Evolutionary conservation across 495 filamentous ascomycete genomes (phyloP), one percentile per base, ranked within the genome.

Genomic region (Neurospora sp.): DNA sequence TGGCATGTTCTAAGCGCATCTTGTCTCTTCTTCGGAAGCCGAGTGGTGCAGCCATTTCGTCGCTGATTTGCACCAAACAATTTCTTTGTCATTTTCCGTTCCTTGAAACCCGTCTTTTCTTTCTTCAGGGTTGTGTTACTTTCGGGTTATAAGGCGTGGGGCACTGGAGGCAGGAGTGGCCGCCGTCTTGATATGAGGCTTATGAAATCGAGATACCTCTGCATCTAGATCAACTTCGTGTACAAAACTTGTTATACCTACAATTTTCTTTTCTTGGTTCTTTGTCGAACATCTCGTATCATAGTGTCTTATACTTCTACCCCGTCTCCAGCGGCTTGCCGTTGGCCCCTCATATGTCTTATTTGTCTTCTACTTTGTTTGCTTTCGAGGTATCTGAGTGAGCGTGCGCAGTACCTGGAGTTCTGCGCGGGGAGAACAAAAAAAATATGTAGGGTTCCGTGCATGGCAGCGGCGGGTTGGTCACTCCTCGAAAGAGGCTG

Each of bases 1-100:
- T 6, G 85, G 85, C 38, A 84, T 87, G 84, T 83, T 87, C 72
- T 86, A 73, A 77, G 73, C 46, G 70, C 54, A 72, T 27, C 18
- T 60, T 70, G 37, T 70, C 54, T 72, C 44, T 75, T 73, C 49
- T 72, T 79, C 31, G 23, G 54, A 62, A 62, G 27, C 54, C 27
- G 27, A 9, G 18, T 31, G 54, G 27, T 62, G 23, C 54, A 35
- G 6, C 23, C 27, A 62, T 62, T 31, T 62, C 4, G 23, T 9
- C 12, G 35, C 5, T 62, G 54, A 62, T 35, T 18, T 35, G 54
- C 27, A 16, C 27, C 35, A 62, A 62, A 62, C 66, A 72, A 69
- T 78, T 78, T 62, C 2, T 77, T 78, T 76, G 75, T 77, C 75
- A 75, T 73, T 73, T 41, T 20, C 54, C 18, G n/a, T 6, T 20